Base-by-base conservation (phyloP, 345 rosid species). In the Moricandia arvensis region DNA sequence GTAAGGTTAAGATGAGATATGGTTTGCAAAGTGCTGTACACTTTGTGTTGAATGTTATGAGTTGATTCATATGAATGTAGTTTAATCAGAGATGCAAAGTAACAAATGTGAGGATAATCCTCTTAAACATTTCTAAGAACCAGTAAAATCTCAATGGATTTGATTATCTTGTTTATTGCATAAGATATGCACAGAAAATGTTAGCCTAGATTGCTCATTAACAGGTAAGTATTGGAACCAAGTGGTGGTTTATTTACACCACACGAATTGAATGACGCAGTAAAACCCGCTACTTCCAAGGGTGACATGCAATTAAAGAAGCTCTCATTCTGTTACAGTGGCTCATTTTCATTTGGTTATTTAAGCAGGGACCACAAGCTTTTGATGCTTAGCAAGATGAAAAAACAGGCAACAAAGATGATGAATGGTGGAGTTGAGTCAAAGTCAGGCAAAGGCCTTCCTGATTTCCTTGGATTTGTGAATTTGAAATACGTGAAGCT, bases 401-500 rank as follows among this genome's bases (percentile, higher is more conserved):
- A 68, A 7, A 71, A 59, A 63, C 79, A 79, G 79, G 77, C 84
- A 18, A 69, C 89, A 0, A 89, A 90, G 80, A 90, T 87, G 29
- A 68, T 85, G 61, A 83, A 86, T 60, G 78, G 67, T 38, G 89
- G 82, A 12, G 58, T 75, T 8, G 79, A 80, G 63, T 84, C 86
- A 10, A 85, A 88, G n/a, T 82, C 89, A 17, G 51, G 76, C 66
- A 73, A 65, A 2, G 68, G 81, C 49, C 62, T 84, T 59, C 96
- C 96, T 2, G 84, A 86, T 67, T 85, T 83, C 69, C 82, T 87
- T 1, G 73, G 51, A 33, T 85, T 83, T 3, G 88, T 86, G 35
- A 86, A 91, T 80, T 47, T 89, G 68, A 89, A 82, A 65, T 86
- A 87, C 53, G 88, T 89, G 18, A 85, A 68, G 77, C 89, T 86